Evolutionary conservation across 2,329 filamentous ascomycete genomes (phyloP), one percentile per base, ranked within the genome.

Genomic region (Fusarium sp.): DNA sequence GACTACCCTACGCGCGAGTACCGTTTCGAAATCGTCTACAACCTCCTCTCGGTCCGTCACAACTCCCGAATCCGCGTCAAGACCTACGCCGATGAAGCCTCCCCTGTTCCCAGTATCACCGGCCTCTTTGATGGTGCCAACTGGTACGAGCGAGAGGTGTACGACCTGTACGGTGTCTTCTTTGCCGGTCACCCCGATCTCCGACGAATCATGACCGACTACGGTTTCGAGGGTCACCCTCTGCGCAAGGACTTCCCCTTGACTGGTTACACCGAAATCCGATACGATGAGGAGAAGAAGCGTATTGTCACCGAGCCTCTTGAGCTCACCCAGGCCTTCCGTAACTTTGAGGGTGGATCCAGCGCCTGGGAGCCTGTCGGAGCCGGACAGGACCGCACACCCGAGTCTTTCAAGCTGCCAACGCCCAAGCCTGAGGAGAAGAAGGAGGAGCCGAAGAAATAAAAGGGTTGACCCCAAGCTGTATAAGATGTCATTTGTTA

Each of bases 241-340:
- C 84, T 99, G 78, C 90, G 97, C 78, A 99, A 99, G 85, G 96
- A 99, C 80, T 99, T 99, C 85, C 96, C 96, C 22, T 84, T 99
- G 80, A 98, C 96, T 4, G 96, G 96, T 48, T 99, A 99, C 85
- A 99, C 96, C 34, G 97, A 99, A 85, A 92, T 99, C 73, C 89
- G 96, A 78, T 99, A 97, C 79, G 96, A 99, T 74, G 96, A 99
- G 84, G 97, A 99, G 88, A 99, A 98, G 92, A 99, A 99, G 90
- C 90, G 96, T 68, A 98, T 99, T 78, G 95, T 99, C 65, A 95
- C 97, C 33, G 97, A 99, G 86, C 96, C 97, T 40, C 86, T 99
- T 50, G 96, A 99, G 85, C 88, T 99, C 82, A 98, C 96, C 15
- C 96, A 99, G 83, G 96, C 97, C 9, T 99, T 97, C 90, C 91